Base-by-base conservation (phyloP, 2,329 filamentous ascomycete species). In the Fusarium nodosum region DNA sequence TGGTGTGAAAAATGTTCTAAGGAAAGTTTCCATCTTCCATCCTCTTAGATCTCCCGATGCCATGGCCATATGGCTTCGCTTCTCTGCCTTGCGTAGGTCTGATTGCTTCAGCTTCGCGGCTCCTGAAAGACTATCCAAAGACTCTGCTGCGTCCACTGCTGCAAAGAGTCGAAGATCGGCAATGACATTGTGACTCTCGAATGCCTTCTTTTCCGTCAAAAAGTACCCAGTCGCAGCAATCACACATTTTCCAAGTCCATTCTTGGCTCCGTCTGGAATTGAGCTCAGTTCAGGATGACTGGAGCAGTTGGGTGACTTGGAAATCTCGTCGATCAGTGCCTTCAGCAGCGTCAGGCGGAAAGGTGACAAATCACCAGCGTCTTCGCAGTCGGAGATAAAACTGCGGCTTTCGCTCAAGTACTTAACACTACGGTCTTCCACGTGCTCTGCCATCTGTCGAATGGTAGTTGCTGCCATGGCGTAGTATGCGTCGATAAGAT, bases 1-100 rank as follows among this genome's bases (percentile, higher is more conserved):
- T 7, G 76, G 65, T 1, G 77, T 72, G 24, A 83, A 76, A 51
- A 81, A 77, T 7, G 73, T 80, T 7, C 77, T 77, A 11, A 86
- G 69, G 56, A 86, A 83, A 5, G 77, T 80, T 56, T 82, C 79
- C 30, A 85, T 68, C 65, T 81, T 81, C 84, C 85, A 86, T 8
- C 82, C 83, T 31, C 77, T 74, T 16, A 82, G 33, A 30, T 81
- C 77, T 1, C 80, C 81, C 7, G 72, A 63, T 8, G 72, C 46
- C 72, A 83, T 79, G 1, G 77, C 75, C 24, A 76, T 58, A 31
- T 70, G 72, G 50, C 77, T 80, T 47, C 75, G 68, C 59, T 78
- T 77, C 51, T 81, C 80, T 8, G 83, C 73, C 50, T 78, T 79
- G 28, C 75, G 75, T 15, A 77, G 55, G 12, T 78, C 70, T 4